Conservation (phyloP, 495 filamentous ascomycete species). For the Neurospora sp. region DNA sequence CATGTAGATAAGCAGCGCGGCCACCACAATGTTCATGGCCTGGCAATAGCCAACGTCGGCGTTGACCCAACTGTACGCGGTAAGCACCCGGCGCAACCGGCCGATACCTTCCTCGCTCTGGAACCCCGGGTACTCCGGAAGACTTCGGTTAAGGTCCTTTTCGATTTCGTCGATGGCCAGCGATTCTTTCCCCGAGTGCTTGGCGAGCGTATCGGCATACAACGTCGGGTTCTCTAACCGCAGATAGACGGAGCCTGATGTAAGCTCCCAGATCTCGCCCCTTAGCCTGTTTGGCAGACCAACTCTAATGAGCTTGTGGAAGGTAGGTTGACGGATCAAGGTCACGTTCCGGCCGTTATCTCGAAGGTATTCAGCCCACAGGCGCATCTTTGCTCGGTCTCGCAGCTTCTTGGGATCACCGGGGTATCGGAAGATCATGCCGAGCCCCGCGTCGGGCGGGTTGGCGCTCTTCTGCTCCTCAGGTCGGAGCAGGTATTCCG, state of each 20-base stretch:
- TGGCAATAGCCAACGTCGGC: conserved; percentile 95
- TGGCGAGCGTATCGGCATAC: conserved; percentile 71
- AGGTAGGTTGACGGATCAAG: conserved; percentile 86
- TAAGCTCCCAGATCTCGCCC: conserved; percentile 93
- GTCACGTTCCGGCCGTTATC: conserved; percentile 94
- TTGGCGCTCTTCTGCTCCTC: conserved; percentile 45
- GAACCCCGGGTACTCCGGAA: conserved; percentile 95
- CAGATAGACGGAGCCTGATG: conserved; percentile 80
- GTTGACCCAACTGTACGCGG: conserved; percentile 94
- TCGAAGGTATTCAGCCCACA: conserved; percentile 93
- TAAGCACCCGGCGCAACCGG: conserved; percentile 77
- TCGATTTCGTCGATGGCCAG: conserved; percentile 98
- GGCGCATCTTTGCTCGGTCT: conserved; percentile 91
- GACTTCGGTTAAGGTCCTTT: conserved; percentile 89
- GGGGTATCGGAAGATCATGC: conserved; percentile 88
- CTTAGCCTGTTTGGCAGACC: conserved; percentile 86
- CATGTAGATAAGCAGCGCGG: conserved; percentile 94
- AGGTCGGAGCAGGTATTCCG: conserved; percentile 72
- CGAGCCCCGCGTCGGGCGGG: conserved; percentile 83
- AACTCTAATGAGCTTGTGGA: conserved; percentile 93
- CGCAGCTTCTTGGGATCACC: conserved; percentile 92
- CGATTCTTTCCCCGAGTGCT: conserved; percentile 72
- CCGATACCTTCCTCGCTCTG: conserved; percentile 94
- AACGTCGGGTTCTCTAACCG: conserved; percentile 75
- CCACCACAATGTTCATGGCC: conserved; percentile 98